Conservation (phyloP, 2,329 filamentous ascomycete genomes). For the Aspergillus pseudoglaucus region DNA sequence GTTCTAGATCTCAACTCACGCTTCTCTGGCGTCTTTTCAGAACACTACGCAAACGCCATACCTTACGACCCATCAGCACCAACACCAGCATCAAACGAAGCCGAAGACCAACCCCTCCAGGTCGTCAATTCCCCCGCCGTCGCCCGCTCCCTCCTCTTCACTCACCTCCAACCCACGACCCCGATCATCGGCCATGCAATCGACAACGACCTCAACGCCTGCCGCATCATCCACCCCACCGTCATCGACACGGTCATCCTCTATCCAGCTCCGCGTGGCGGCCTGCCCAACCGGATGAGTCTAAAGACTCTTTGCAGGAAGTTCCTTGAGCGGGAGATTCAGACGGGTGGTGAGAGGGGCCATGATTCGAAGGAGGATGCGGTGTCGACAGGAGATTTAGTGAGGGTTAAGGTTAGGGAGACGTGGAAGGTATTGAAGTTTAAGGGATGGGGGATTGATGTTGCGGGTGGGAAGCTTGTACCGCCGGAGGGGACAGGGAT, state of each 20-base stretch:
- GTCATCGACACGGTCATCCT: conserved; percentile 81
- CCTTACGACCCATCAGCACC: conserved; percentile 41
- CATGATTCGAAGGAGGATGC: conserved; percentile 95
- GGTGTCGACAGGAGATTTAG: conserved; percentile 77
- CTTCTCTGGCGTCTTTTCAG: conserved; percentile 77
- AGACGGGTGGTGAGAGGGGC: conserved; percentile 59
- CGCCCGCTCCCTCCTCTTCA: conserved; percentile 72
- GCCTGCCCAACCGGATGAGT: conserved; percentile 69
- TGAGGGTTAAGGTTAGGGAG: conserved; percentile 62
- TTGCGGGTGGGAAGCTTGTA: conserved; percentile 45
- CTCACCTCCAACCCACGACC: conserved; percentile 66
- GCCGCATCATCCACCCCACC: conserved; percentile 75
- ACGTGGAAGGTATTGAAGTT: conserved; percentile 63
- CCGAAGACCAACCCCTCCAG: conserved; percentile 47
- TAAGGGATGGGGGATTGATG: conserved; percentile 55
- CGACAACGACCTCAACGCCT: conserved; percentile 87
- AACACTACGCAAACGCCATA: conserved; percentile 66
- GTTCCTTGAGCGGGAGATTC: conserved; percentile 70
- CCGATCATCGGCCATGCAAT: conserved; percentile 88
- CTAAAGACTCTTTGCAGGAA: conserved; percentile 67
- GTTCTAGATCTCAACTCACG: conserved; percentile 86
- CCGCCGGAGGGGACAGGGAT: conserved; percentile 18
- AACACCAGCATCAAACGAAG: conserved; percentile 20
- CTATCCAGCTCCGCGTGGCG: conserved; percentile 71
- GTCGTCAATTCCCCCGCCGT: conserved; percentile 69